Evolutionary conservation across 2,329 filamentous ascomycete species (phyloP), one percentile per base, ranked within the genome.

Genomic region (Nemania serpens): DNA sequence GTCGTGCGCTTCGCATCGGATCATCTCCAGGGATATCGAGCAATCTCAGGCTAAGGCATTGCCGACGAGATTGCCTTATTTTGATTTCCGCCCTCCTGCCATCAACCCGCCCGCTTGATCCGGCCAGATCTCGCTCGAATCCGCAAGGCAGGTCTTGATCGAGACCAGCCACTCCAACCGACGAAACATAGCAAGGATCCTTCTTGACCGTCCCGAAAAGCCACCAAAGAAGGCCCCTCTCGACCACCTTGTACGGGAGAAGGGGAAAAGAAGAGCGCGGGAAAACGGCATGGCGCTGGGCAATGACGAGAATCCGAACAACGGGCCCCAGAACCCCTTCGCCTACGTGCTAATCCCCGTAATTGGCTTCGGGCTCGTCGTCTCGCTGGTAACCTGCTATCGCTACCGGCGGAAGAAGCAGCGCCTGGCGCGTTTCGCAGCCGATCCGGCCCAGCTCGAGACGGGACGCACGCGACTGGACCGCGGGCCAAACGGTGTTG

Each of bases 261-360:
- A 18, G 2, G 13, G 15, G 25, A 11, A 20, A 3, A 51, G 13
- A 55, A 2, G 22, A 15, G 10, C 1, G 7, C 5, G 37, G 39
- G 17, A 45, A 22, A 17, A 42, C 11, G 25, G 7, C 41, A 58
- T 61, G 55, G 56, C 58, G 5, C 1, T 13, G 29, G 57, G 45
- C 33, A 59, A n/a, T 43, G 53, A 52, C n/a, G 48, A 52, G 0
- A 50, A 54, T 49, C 43, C 48, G 4, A 18, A 43, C 34, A 51
- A 56, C 45, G 55, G 55, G 48, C 22, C 34, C n/a, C 46, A 46
- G n/a, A 54, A 64, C 42, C 67, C 66, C 34, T 69, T 68, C 37
- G 60, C 62, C 48, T 74, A 70, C 66, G 62, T 74, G 11, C 60
- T 72, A 13, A 65, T 73, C 20, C 70, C 72, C 18, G 54, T 73